Evolutionary conservation across 2,329 filamentous ascomycete species (phyloP), one percentile per base, ranked within the genome.

Genomic region (Calonectria multiphialidica): DNA sequence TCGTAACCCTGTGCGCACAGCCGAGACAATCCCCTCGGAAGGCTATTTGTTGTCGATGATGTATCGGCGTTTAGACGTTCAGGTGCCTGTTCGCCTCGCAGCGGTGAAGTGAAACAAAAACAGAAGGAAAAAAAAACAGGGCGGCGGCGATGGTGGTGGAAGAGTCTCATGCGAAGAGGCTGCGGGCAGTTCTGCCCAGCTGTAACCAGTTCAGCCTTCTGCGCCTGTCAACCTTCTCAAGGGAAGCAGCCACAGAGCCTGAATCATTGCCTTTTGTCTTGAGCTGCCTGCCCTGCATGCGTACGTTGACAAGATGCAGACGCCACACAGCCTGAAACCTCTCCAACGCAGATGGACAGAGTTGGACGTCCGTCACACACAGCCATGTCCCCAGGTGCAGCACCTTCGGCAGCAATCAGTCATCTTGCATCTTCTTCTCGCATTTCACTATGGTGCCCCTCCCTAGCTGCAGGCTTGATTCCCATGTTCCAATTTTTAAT

Each of bases 221-320:
- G 53, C 68, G 42, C 50, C 18, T 44, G 23, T 61, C 63, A 71
- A 71, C 62, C 47, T 30, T 61, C 61, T 49, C 12, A 47, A 49
- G 65, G 59, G 68, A 63, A 75, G 72, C 70, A 69, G 59, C 70
- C 67, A 72, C 33, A 57, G 70, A 62, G 40, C 23, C 70, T 49
- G 35, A 71, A 50, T 64, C 59, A 59, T 45, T 65, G 59, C 47
- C 28, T 30, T 30, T 30, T 59, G 15, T 63, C 40, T 65, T 28
- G 23, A 49, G 42, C 45, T 50, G 55, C 55, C 63, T 50, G 65
- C 49, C 63, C 50, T 49, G 66, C 33, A 59, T 68, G 23, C 28
- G 23, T 42, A n/a, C 42, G 57, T 44, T 62, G 57, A 45, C 57
- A 45, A 45, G 37, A 45, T 62, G 57, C 57, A 62, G 25, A 62